Base-by-base conservation (phyloP, 2,329 filamentous ascomycete species). In the Neofusicoccum sp. region DNA sequence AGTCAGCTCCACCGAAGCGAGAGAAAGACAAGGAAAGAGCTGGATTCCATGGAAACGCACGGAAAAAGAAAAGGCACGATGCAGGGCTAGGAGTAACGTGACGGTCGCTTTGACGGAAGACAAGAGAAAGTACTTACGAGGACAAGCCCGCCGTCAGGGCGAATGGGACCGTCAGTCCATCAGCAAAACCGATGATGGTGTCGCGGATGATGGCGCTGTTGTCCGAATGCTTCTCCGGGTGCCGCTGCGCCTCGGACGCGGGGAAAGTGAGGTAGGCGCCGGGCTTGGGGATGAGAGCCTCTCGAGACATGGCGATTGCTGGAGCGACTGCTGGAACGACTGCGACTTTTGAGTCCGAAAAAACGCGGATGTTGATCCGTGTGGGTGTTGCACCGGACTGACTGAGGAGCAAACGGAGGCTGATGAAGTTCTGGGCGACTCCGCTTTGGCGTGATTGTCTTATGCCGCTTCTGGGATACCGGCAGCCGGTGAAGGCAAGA, bases 91-190 rank as follows among this genome's bases (percentile, higher is more conserved):
- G 33, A 20, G n/a, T 41, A 28, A 43, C 38, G 36, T 43, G 49
- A 54, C 7, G 6, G 5, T 24, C 12, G 9, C 8, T 14, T 16
- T n/a, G 5, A 33, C 1, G 14, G 36, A 41, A 6, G 4, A 20
- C 8, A 14, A 33, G n/a, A 36, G n/a, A 30, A 20, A 41, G 41
- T 14, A 4, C 54, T 40, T 58, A 65, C 65, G 82, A 82, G 2
- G 85, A 87, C 1, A 93, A 79, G 12, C 89, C 89, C 0, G 90
- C 89, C 0, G 88, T 91, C 38, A 93, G 79, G 14, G 89, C 89
- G 66, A 93, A 93, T 0, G 89, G 89, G 0, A 93, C 89, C 0
- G 89, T 93, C 66, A 93, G 80, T 14, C 89, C 89, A 69, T 93
- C 89, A 0, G 89, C 87, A 66, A 92, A 86, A 58, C 89, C 89